A percentile compares a stretch with the other conserved stretches of the same genome.
Conservation (phyloP, 1,139 yeast species). For the Blastobotrys persicus region DNA sequence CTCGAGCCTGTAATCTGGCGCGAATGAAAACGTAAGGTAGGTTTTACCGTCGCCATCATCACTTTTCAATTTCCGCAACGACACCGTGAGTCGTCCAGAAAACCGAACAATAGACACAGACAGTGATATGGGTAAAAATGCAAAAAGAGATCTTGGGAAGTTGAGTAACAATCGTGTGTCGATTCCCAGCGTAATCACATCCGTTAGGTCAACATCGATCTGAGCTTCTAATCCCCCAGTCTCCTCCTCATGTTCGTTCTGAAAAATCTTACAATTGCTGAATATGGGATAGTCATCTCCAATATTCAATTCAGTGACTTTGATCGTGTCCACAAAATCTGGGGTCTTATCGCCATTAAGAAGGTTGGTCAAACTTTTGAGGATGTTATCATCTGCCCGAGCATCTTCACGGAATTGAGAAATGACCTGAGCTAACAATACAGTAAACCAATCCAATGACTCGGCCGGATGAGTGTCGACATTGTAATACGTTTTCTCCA, state of each 20-base stretch:
- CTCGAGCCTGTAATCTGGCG: conserved; percentile 87
- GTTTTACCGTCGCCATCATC: conserved; percentile 43
- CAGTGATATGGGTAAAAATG: conserved; percentile 71
- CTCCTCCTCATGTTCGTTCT: conserved; percentile 27
- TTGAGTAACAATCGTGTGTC: conserved; percentile 80
- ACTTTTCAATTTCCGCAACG: conserved; percentile 45
- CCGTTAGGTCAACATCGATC: conserved; percentile 89
- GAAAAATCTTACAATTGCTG: conserved; percentile 82
- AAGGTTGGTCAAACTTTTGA: conserved; percentile 65
- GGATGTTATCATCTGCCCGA: conserved; percentile 73
- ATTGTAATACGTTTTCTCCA: conserved; percentile 90
- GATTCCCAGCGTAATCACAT: conserved; percentile 83
- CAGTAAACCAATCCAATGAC: conserved; percentile 95
- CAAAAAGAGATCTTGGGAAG: conserved; percentile 81
- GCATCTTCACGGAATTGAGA: conserved; percentile 88
- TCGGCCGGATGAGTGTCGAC: conserved; percentile 86
- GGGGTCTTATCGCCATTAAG: conserved; percentile 58
- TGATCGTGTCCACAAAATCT: conserved; percentile 73
- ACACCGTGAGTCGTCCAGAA: conserved; percentile 87
- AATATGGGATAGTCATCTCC: conserved; percentile 96
- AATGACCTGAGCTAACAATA: conserved; percentile 84
- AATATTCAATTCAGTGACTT: conserved; percentile 82
- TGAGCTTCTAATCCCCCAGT: conserved; percentile 67
- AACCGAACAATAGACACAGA: conserved; percentile 88
- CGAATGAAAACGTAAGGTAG: conserved; percentile 80